Conservation (phyloP, 2,329 filamentous ascomycete species). For the Phyllosticta ampelicida region DNA sequence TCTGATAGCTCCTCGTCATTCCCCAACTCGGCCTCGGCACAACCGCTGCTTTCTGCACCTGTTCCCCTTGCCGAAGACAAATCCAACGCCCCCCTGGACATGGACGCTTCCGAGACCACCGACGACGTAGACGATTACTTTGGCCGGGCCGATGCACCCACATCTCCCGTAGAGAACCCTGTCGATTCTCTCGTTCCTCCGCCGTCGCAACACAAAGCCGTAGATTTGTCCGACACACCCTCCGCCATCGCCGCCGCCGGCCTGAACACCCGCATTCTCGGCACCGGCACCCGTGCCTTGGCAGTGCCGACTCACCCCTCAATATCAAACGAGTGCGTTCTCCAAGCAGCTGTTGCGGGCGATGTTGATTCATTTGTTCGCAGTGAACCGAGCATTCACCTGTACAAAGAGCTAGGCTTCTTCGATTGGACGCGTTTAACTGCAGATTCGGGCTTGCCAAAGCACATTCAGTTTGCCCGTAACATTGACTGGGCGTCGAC, state of each 20-base stretch:
- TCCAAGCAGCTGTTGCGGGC: conserved; percentile 29
- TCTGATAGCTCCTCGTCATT: not conserved
- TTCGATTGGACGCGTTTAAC: conserved; percentile 77
- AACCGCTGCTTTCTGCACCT: conserved; percentile 8
- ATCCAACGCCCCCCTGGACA: not conserved
- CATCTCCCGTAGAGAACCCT: not conserved
- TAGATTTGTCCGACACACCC: not conserved
- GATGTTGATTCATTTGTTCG: conserved; percentile 30
- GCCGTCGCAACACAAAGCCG: not conserved
- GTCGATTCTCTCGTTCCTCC: not conserved
- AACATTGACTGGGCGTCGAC: conserved; percentile 64
- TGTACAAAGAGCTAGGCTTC: conserved; percentile 37
- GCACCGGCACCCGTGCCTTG: not conserved
- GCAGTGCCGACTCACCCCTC: conserved; percentile 14
- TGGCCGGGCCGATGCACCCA: conserved; percentile 19
- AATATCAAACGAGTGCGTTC: conserved; percentile 31
- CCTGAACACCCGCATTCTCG: conserved; percentile 1
- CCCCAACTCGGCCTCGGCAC: conserved; percentile 1
- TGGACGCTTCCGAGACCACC: not conserved
- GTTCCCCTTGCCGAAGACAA: not conserved
- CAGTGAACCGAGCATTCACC: conserved; percentile 13
- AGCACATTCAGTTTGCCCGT: conserved; percentile 63
- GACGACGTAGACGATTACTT: conserved; percentile 33
- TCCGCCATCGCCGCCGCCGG: conserved; percentile 1
- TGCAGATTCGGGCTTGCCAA: conserved; percentile 50